These are phyloP conservation scores for Plasmodium blacklocki DNA, from an alignment of 169 alveolate species.

Conservation along the genomic window DNA sequence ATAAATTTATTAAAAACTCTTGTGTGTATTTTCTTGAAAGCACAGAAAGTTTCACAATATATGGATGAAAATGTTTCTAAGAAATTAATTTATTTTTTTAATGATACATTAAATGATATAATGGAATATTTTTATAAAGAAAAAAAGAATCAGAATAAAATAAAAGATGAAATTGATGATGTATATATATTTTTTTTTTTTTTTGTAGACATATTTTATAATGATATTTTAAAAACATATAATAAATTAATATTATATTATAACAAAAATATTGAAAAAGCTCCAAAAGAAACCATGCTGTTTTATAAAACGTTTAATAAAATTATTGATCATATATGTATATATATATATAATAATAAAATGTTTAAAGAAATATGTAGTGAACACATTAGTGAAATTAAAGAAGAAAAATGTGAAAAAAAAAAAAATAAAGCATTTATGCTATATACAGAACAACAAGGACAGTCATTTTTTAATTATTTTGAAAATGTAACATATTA, in stretches of 20 bases:
- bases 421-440: background rate
- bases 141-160: background rate
- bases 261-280: slow-evolving; percentile 35
- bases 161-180: too few species aligned
- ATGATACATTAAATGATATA: slow-evolving; percentile 19
- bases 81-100: slow-evolving; percentile 21
- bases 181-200: background rate
- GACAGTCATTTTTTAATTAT: background rate
- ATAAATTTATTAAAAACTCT: slow-evolving; percentile 24
- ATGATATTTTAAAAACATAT: slow-evolving; percentile 28
- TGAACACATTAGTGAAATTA: slow-evolving; percentile 18
- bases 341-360: slow-evolving; percentile 46
- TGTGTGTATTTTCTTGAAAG: slow-evolving; percentile 42
- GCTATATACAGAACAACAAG: slow-evolving; percentile 21
- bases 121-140: slow-evolving; percentile 34
- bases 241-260: slow-evolving; percentile 20
- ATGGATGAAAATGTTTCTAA: slow-evolving; percentile 7
- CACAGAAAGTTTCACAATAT: slow-evolving; percentile 43
- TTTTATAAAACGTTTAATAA: slow-evolving; percentile 68
- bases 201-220: slow-evolving; percentile 40
- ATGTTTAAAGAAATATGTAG: slow-evolving; percentile 17
- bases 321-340: slow-evolving; percentile 44
- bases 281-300: slow-evolving; percentile 62
- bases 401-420: background rate
- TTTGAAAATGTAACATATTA: slow-evolving; percentile 36